A percentile compares a stretch with the other conserved stretches of the same genome.
These are phyloP conservation scores for Wickerhamomyces strasburgensis DNA, from an alignment of 805 yeast genomes.

Conservation along the genomic window DNA sequence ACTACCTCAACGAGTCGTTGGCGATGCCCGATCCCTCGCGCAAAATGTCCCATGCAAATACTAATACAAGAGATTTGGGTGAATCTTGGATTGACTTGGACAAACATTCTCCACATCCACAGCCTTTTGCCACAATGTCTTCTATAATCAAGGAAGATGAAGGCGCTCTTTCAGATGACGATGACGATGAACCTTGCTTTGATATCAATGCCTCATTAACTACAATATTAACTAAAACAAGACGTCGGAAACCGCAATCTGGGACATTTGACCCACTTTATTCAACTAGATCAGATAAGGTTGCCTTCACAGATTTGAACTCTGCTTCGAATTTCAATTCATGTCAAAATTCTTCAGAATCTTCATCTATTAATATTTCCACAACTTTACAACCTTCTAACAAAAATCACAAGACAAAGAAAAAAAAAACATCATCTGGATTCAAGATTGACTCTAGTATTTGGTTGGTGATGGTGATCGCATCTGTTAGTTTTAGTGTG, in stretches of 20 bases:
- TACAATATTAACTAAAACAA: constrained; percentile 9
- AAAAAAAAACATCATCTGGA: background rate
- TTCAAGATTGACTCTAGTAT: constrained; percentile 5
- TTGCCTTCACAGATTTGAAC: background rate
- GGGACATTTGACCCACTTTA: background rate
- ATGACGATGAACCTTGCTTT: background rate
- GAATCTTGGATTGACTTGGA: constrained; percentile 15
- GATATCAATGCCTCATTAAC: constrained; percentile 16
- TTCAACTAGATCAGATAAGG: background rate
- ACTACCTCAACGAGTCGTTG: background rate
- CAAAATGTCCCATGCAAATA: too few relatives aligned
- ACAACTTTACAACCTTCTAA: background rate
- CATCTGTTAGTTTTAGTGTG: constrained; percentile 16
- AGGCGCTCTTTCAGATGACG: constrained; percentile 1
- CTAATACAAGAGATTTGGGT: background rate
- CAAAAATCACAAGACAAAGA: background rate
- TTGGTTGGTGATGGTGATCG: constrained; percentile 9
- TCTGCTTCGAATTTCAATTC: background rate
- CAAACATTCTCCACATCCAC: background rate
- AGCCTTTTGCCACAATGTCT: background rate
- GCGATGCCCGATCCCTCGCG: too few relatives aligned
- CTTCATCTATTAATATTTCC: background rate
- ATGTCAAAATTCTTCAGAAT: background rate
- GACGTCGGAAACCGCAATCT: background rate
- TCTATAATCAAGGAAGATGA: constrained; percentile 1